Conservation (phyloP, 2,329 filamentous ascomycete species). For the Botrytis tulipae region DNA sequence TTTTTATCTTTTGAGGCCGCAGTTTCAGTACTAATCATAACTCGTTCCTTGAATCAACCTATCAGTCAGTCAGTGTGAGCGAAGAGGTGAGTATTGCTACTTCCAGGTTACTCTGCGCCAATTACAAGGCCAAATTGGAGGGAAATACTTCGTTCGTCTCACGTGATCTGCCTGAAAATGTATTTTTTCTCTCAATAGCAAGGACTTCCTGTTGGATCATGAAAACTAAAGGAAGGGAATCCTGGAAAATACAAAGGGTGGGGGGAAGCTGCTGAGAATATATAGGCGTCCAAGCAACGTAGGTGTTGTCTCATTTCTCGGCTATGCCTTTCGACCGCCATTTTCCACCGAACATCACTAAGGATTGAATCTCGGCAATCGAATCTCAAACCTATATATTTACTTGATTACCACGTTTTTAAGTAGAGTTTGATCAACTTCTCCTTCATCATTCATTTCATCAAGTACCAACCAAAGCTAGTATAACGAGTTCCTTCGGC, state of each 20-base stretch:
- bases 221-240: not conserved
- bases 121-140: not conserved
- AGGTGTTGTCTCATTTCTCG: not conserved
- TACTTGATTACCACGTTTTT: not conserved
- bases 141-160: not conserved
- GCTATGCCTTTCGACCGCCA: not conserved
- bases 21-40: not conserved
- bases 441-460: not conserved
- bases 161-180: not conserved
- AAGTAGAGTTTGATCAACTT: not conserved
- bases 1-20: not conserved
- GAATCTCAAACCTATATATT: not conserved
- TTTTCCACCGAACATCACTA: not conserved
- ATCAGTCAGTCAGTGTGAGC: not conserved
- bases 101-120: not conserved
- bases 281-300: not conserved
- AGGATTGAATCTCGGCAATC: not conserved
- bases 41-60: not conserved
- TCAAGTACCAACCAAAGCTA: not conserved
- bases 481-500: not conserved
- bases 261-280: not conserved
- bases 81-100: not conserved
- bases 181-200: not conserved
- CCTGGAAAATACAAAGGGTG: not conserved
- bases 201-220: not conserved